Evolutionary conservation across 2,329 filamentous ascomycete species (phyloP).

Genomic region (Ascomycota sp.): DNA sequence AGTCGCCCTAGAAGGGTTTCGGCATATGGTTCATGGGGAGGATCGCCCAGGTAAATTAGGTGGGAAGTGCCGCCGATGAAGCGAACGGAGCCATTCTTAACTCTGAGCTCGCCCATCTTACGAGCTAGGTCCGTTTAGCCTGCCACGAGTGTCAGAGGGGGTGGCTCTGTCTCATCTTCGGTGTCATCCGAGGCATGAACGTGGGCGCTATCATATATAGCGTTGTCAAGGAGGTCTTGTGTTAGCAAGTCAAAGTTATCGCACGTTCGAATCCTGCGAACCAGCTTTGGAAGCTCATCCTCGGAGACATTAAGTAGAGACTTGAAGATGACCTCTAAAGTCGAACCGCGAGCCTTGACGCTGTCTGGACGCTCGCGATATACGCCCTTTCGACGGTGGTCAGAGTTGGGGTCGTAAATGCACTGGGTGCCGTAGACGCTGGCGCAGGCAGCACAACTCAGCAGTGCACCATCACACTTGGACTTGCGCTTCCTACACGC

Average conservation of each 20-base stretch:
- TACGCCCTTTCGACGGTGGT: conserved; percentile 88
- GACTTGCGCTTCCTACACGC: conserved; percentile 62
- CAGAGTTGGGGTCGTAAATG: conserved; percentile 88
- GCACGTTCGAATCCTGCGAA: conserved; percentile 74
- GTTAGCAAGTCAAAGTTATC: conserved; percentile 42
- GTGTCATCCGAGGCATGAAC: conserved; percentile 14
- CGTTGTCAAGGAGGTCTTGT: conserved; percentile 29
- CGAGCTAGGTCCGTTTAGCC: conserved; percentile 67
- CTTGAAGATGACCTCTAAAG: conserved; percentile 78
- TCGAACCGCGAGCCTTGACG: conserved; percentile 70
- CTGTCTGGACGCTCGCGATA: conserved; percentile 87
- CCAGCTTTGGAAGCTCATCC: conserved; percentile 61
- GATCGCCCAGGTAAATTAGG: conserved; percentile 56
- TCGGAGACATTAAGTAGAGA: conserved; percentile 82
- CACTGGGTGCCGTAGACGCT: conserved; percentile 85
- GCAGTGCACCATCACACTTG: conserved; percentile 81
- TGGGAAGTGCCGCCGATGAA: conserved; percentile 93
- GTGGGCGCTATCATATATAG: conserved; percentile 10
- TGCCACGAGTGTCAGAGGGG: conserved; percentile 19
- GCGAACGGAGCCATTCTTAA: conserved; percentile 72
- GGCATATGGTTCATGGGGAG: conserved; percentile 14
- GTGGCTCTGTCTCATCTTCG: conserved; percentile 16
- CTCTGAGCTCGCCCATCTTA: conserved; percentile 77
- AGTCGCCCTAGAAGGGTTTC: conserved; percentile 25
- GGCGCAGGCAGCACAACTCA: conserved; percentile 85